Percentiles rank a stretch among this genome's conserved stretches.
These are phyloP conservation scores for Diaporthe australafricana DNA, from an alignment of 2,329 filamentous ascomycete genomes.

Conservation along the genomic window DNA sequence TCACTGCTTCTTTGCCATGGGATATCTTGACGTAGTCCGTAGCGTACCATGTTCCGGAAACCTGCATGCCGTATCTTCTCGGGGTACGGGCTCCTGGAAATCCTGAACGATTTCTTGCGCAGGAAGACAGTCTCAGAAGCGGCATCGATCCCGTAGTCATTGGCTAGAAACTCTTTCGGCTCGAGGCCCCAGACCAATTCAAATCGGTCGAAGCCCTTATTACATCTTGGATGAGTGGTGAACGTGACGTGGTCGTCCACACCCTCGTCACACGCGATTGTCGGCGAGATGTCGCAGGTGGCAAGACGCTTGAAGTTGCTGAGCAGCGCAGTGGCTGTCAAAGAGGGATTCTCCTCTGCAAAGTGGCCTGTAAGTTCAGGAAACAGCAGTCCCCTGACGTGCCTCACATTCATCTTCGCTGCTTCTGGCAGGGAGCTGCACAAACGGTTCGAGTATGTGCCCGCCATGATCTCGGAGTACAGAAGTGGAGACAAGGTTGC, in stretches of 20 bases:
- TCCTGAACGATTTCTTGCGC: background rate
- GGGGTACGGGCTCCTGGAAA: background rate
- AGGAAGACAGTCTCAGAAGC: background rate
- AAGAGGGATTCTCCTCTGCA: background rate
- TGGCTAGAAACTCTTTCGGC: background rate
- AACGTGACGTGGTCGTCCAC: background rate
- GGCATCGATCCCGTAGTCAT: background rate
- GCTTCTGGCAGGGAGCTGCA: background rate
- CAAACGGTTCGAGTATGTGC: background rate
- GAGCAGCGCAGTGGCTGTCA: background rate
- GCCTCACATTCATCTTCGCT: background rate
- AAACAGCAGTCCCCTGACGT: background rate
- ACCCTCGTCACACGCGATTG: background rate
- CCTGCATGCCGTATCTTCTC: background rate
- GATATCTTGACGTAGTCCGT: too few species aligned
- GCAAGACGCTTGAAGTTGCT: background rate
- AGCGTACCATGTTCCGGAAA: background rate
- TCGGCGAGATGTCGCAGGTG: background rate
- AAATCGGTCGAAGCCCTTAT: background rate
- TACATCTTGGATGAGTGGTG: background rate
- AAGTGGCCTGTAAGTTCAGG: background rate
- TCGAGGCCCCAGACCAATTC: background rate
- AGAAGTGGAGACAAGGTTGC: too few species aligned
- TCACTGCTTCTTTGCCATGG: fast-evolving
- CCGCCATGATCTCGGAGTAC: background rate